phyloP scores from a whole-genome alignment of 2,329 filamentous ascomycete species.

The Calonectria crousiana region DNA sequence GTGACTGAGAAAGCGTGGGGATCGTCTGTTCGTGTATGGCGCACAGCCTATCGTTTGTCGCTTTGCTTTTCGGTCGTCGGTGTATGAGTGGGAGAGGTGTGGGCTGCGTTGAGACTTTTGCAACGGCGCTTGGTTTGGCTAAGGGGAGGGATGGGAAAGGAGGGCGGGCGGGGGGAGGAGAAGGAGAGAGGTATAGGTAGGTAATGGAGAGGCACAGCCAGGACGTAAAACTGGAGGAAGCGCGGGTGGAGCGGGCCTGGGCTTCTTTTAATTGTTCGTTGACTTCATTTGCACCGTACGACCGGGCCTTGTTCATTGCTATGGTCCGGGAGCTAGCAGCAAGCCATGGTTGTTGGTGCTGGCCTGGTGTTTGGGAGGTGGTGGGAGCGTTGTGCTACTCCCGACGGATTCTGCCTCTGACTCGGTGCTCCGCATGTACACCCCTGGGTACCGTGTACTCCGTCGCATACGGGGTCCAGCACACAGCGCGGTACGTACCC shows the following conservation, averaged over 20 bases:
- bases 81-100: conserved; percentile 17
- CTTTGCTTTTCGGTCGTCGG: conserved; percentile 17
- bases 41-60: conserved; percentile 22
- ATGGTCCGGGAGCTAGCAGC: conserved; percentile 28
- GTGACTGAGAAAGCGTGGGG: conserved; percentile 17
- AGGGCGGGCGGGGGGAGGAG: conserved; percentile 2
- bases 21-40: conserved; percentile 4
- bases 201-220: conserved; percentile 22
- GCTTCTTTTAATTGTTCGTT: conserved; percentile 41
- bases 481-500: neutral
- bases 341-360: conserved; percentile 38
- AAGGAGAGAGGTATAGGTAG: conserved; percentile 11
- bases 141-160: conserved; percentile 13
- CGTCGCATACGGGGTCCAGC: neutral
- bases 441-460: conserved; percentile 4
- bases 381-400: conserved; percentile 35
- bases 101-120: conserved; percentile 23
- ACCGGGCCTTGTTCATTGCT: conserved; percentile 39
- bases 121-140: conserved; percentile 11
- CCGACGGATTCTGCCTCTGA: conserved; percentile 17
- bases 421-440: conserved; percentile 11
- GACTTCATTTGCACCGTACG: conserved; percentile 46
- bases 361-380: conserved; percentile 33
- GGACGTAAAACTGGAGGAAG: conserved; percentile 28
- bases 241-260: conserved; percentile 36